phyloP scores from a whole-genome alignment of 1,284 basidiomycete species.

The Bondarzewia mesenterica region DNA sequence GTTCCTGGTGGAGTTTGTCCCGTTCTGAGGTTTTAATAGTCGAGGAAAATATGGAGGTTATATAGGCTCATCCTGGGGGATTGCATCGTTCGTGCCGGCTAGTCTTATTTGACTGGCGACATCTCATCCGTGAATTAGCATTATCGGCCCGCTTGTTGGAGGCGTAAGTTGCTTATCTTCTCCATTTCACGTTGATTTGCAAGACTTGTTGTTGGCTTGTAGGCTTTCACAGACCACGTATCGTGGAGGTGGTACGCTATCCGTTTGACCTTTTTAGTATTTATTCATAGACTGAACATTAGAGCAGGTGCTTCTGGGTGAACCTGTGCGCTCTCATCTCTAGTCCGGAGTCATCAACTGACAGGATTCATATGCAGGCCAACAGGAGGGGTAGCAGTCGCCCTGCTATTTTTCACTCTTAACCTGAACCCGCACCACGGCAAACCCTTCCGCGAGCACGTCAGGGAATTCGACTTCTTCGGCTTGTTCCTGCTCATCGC shows the following conservation, averaged over 20 bases:
- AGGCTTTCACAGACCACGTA: constrained; percentile 61
- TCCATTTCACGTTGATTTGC: background rate
- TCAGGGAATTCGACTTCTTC: constrained; percentile 70
- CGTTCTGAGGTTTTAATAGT: constrained; percentile 25
- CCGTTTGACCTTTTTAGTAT: constrained; percentile 2
- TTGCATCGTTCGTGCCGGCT: constrained; percentile 42
- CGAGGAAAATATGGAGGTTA: constrained; percentile 70
- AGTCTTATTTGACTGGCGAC: background rate
- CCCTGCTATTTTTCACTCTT: constrained; percentile 21
- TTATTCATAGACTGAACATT: background rate
- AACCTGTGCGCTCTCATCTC: constrained; percentile 41
- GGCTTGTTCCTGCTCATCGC: constrained; percentile 66
- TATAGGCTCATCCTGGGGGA: constrained; percentile 75
- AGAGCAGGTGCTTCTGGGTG: constrained; percentile 61
- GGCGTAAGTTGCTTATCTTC: constrained; percentile 26
- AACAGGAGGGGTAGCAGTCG: background rate
- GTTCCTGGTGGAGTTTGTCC: too few species aligned
- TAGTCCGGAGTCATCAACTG: background rate
- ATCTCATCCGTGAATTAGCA: constrained; percentile 29
- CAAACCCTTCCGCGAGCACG: constrained; percentile 48
- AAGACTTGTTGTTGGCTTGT: background rate
- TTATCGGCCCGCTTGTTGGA: constrained; percentile 69
- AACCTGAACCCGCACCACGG: constrained; percentile 72
- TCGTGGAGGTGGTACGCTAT: constrained; percentile 60
- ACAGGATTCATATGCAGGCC: background rate